Base-by-base conservation (phyloP, 148 eudicot genomes). In the Vaccinium darrowii region DNA sequence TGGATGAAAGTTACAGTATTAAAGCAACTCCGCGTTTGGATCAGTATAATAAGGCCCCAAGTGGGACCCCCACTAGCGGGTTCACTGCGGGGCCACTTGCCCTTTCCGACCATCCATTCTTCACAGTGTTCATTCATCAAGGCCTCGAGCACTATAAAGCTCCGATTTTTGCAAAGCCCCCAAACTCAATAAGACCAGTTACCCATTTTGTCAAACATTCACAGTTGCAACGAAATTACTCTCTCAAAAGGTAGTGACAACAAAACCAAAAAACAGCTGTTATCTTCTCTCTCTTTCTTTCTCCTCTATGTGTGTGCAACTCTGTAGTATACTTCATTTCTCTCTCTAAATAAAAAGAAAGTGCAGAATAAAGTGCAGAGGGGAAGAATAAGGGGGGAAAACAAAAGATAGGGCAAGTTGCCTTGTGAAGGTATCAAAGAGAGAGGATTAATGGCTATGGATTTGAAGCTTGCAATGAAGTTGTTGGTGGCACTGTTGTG, bases 351-450 rank as follows among this genome's bases (percentile, higher is more conserved):
- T 43, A 23, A 71, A 88, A 88, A 87, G 74, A 13, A 87, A 89
- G 92, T 63, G 87, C 80, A 83, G 94, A 88, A 94, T 91, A 90
- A 86, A 88, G 92, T 85, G 87, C 25, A 47, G 79, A 79, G 57
- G 67, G 78, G 58, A 65, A 39, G 81, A 79, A 83, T 51, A n/a
- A 72, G 85, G 75, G 79, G 67, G 71, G 80, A 57, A 25, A 23
- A 62, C 52, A 81, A 69, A 71, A 56, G 88, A 69, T 62, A 56
- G 89, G 89, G 85, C 63, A 58, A 87, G 87, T 74, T 52, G 74
- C 86, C 88, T 88, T 88, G 89, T 84, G 74, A 85, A 78, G 76
- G 36, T 65, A 63, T 36, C 77, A 81, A 72, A 83, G 36, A 14
- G 80, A 87, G 74, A 58, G 53, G 30, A 58, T 51, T 82, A 75